phyloP scores from a whole-genome alignment of 2,329 filamentous ascomycete species.

The Diaporthe australafricana region DNA sequence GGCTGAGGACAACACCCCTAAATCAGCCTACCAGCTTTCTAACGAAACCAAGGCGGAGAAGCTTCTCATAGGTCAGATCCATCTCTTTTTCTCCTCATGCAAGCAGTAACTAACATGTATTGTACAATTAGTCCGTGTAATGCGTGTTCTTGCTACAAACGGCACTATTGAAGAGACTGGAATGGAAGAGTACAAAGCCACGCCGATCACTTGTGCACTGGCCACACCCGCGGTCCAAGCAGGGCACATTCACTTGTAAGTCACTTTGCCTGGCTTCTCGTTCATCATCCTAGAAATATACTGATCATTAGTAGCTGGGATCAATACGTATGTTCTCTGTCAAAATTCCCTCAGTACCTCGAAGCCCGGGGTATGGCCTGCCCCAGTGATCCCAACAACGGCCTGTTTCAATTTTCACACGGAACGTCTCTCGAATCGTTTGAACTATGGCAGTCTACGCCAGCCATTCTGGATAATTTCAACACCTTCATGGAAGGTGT shows the following conservation, averaged over 20 bases:
- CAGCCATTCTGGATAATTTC: not conserved
- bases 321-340: not conserved
- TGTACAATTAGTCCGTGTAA: not conserved
- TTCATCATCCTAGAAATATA: too few relatives aligned
- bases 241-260: not conserved
- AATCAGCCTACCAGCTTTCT: not conserved
- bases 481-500: conserved; percentile 10
- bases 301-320: not conserved
- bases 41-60: not conserved
- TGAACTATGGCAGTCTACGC: not conserved
- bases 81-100: not conserved
- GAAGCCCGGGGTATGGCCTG: not conserved
- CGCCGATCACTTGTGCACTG: not conserved
- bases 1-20: not conserved
- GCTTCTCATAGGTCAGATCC: not conserved
- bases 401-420: not conserved
- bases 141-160: conserved; percentile 7
- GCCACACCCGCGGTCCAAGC: conserved; percentile 1
- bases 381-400: not conserved
- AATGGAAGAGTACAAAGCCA: not conserved
- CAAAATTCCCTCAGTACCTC: not conserved
- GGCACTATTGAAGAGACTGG: conserved; percentile 1
- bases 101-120: not conserved
- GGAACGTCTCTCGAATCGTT: not conserved
- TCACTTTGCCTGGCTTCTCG: not conserved